Evolutionary conservation across 2,329 filamentous ascomycete species (phyloP).

Genomic region (Davidsoniella neocaledoniae): DNA sequence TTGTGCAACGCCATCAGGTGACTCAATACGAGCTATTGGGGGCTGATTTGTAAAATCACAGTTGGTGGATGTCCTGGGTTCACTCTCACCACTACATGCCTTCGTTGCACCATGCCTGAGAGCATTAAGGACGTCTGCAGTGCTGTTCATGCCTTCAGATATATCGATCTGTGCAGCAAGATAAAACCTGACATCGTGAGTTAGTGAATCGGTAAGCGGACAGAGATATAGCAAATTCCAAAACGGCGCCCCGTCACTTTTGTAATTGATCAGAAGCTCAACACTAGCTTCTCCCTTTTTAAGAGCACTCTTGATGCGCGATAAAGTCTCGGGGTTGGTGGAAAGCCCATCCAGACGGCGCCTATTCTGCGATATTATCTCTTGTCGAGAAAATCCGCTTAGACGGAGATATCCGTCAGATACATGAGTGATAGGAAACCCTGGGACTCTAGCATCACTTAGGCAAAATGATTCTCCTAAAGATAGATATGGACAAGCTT

Average conservation of each 20-base stretch:
- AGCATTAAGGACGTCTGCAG: constrained; percentile 10
- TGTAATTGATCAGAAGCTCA: constrained; percentile 35
- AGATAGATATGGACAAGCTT: constrained; percentile 29
- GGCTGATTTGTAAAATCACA: too few relatives aligned
- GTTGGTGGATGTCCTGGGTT: too few relatives aligned
- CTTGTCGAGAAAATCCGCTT: constrained; percentile 30
- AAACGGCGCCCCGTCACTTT: constrained; percentile 33
- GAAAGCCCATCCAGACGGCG: constrained; percentile 31
- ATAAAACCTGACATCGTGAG: constrained; percentile 33
- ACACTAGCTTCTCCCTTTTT: constrained; percentile 26
- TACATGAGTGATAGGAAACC: constrained; percentile 32
- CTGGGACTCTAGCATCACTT: constrained; percentile 31
- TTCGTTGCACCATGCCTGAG: background rate
- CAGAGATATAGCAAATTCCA: constrained; percentile 40
- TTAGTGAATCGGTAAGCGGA: constrained; percentile 29
- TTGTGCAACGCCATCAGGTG: background rate
- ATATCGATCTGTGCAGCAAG: constrained; percentile 42
- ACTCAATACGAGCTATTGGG: too few relatives aligned
- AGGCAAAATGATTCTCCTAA: constrained; percentile 42
- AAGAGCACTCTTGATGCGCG: constrained; percentile 26
- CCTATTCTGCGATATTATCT: constrained; percentile 33
- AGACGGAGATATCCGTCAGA: constrained; percentile 36
- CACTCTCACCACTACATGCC: background rate
- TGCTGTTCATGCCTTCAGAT: constrained; percentile 33
- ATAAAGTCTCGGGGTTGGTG: constrained; percentile 26